Conservation (phyloP, 1,284 basidiomycete species). For the Puccinia brachypodii region DNA sequence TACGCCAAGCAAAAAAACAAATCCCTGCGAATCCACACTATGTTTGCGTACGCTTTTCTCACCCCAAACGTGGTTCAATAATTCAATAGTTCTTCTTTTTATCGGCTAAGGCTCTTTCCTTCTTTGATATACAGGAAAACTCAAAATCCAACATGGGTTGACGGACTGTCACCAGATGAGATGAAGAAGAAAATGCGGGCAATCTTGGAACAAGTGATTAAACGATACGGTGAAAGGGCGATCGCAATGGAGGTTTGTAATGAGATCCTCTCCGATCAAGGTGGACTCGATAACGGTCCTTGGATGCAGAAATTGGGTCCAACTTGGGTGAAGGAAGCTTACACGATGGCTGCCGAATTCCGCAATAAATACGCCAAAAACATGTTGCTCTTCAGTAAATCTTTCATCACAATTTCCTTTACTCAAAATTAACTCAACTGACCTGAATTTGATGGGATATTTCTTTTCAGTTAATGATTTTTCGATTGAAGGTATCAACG, state of each 20-base stretch:
- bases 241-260: slow-evolving; percentile 6
- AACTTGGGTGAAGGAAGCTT: not conserved
- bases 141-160: not conserved
- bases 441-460: not conserved
- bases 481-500: not conserved
- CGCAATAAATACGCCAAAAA: not conserved
- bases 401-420: not conserved
- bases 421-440: not conserved
- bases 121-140: not conserved
- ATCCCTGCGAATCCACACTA: not conserved
- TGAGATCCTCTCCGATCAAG: not conserved
- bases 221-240: not conserved
- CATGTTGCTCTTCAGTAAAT: slow-evolving; percentile 1
- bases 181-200: not conserved
- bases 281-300: not conserved
- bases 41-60: not conserved
- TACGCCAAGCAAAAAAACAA: not conserved
- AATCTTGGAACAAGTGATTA: not conserved
- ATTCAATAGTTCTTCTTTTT: not conserved
- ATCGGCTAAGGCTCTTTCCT: not conserved
- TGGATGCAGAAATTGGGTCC: not conserved
- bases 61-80: not conserved
- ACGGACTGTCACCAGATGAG: not conserved
- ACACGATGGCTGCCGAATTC: not conserved
- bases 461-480: slow-evolving; percentile 22